phyloP scores from a whole-genome alignment of 805 yeast genomes.

The Clavispora vitiphila region DNA sequence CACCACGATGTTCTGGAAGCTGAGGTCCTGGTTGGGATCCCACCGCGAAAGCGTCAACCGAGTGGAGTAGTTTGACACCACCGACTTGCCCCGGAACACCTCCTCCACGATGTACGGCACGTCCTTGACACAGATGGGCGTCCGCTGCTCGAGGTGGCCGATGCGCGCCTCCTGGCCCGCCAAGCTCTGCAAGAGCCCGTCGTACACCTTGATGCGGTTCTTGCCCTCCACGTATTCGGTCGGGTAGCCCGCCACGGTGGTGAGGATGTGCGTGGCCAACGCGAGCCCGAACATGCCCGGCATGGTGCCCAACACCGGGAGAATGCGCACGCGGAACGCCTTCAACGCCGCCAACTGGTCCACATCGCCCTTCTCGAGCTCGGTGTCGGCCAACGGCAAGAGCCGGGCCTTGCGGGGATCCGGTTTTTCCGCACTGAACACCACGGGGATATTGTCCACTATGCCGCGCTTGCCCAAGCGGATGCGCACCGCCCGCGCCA shows the following conservation, averaged over 20 bases:
- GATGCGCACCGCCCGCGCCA: conserved; percentile 82
- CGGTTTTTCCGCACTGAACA: conserved; percentile 93
- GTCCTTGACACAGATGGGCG: conserved; percentile 70
- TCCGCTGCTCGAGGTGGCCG: conserved; percentile 65
- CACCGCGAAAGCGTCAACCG: conserved; percentile 78
- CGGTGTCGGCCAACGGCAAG: conserved; percentile 80
- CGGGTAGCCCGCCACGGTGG: conserved; percentile 81
- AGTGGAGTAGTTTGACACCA: conserved; percentile 76
- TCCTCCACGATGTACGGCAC: conserved; percentile 85
- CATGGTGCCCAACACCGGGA: conserved; percentile 95
- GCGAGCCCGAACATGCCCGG: conserved; percentile 96
- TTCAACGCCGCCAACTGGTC: conserved; percentile 82
- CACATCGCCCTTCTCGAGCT: conserved; percentile 74
- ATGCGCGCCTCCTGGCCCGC: conserved; percentile 84
- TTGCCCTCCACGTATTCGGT: conserved; percentile 89
- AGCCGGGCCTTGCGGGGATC: conserved; percentile 89
- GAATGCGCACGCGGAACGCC: conserved; percentile 87
- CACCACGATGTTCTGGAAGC: conserved; percentile 75
- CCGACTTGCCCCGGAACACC: conserved; percentile 88
- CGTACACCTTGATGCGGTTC: conserved; percentile 79
- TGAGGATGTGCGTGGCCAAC: conserved; percentile 77
- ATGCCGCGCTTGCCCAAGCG: conserved; percentile 79
- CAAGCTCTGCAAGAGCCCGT: conserved; percentile 72
- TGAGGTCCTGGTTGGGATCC: conserved; percentile 64
- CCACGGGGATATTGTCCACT: conserved; percentile 70